Evolutionary conservation across 306 rosid species (phyloP).

Genomic region (Vigna reflexopilosa): DNA sequence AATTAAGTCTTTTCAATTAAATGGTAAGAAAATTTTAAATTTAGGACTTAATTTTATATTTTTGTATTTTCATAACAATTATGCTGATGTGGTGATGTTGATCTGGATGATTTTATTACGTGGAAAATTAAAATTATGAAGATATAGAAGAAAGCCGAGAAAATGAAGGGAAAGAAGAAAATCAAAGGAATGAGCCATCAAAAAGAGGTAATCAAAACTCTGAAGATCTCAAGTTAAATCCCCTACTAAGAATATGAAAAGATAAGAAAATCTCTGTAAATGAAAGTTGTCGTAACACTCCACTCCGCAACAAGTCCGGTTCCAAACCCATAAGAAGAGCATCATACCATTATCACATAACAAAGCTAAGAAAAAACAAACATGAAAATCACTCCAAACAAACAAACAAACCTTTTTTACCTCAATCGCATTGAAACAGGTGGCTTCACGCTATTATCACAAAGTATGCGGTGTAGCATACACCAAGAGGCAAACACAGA

Average conservation of each 20-base stretch:
- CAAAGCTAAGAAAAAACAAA: background rate
- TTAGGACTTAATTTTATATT: too few relatives aligned
- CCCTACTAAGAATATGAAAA: conserved; percentile 74
- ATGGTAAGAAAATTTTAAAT: too few relatives aligned
- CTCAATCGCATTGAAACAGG: conserved; percentile 90
- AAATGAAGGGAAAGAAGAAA: background rate
- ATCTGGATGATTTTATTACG: too few relatives aligned
- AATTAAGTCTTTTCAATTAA: too few relatives aligned
- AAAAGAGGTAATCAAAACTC: background rate
- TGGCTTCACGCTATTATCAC: conserved; percentile 50
- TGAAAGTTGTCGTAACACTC: conserved; percentile 70
- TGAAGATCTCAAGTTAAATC: conserved; percentile 50
- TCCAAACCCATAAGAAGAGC: background rate
- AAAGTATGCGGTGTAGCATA: conserved; percentile 50
- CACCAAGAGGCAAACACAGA: conserved; percentile 1
- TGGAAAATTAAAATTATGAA: background rate
- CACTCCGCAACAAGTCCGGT: conserved; percentile 81
- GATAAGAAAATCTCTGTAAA: conserved; percentile 58
- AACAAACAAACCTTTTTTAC: conserved; percentile 59
- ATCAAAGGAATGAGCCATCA: background rate
- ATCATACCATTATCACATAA: background rate
- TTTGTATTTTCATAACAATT: too few relatives aligned
- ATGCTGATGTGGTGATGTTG: too few relatives aligned
- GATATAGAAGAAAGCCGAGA: background rate
- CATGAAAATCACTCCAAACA: background rate